Evolutionary conservation across 2,329 filamentous ascomycete species (phyloP), one percentile per base, ranked within the genome.

Genomic region (Alternaria triticimaculans): DNA sequence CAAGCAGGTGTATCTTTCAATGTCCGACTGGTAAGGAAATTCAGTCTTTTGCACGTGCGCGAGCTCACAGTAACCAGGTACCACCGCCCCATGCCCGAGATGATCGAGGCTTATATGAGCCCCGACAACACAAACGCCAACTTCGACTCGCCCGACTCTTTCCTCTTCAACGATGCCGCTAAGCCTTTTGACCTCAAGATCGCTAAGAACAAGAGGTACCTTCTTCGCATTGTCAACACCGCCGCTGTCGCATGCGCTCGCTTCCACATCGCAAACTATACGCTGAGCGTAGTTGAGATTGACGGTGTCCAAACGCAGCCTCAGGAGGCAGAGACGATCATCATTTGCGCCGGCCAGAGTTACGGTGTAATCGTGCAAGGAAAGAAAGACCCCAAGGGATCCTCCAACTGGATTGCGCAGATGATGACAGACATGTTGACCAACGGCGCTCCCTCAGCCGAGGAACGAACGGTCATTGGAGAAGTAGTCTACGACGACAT

Each of bases 191-290:
- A 63, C 37, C 65, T 83, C 3, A 59, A 77, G 3, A 76, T 85
- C n/a, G 73, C 82, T 12, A 82, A 84, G 5, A 84, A 85, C 5
- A 83, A 85, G 46, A 84, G 82, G 2, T 91, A 92, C 68, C 85
- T 89, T 30, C 78, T 93, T 43, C 87, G 90, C 11, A 84, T 93
- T 60, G 83, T 91, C 68, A 92, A 93, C 65, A 66, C 71, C 15
- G 78, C 78, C 11, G 80, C 82, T 21, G 73, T 83, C 44, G 79
- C 80, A 0, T 80, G 77, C 18, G 82, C 78, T 68, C 80, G 80
- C 60, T 83, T 84, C 69, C 78, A 76, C 55, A 80, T 83, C 44
- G 82, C 83, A 58, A 75, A 74, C 8, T 81, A 83, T 43, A 51
- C 25, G 21, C 45, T 63, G 9, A 56, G 23, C 20, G 61, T 63